Evolutionary conservation across 352 stramenopile species (phyloP).

Genomic region (Peronospora farinosa): DNA sequence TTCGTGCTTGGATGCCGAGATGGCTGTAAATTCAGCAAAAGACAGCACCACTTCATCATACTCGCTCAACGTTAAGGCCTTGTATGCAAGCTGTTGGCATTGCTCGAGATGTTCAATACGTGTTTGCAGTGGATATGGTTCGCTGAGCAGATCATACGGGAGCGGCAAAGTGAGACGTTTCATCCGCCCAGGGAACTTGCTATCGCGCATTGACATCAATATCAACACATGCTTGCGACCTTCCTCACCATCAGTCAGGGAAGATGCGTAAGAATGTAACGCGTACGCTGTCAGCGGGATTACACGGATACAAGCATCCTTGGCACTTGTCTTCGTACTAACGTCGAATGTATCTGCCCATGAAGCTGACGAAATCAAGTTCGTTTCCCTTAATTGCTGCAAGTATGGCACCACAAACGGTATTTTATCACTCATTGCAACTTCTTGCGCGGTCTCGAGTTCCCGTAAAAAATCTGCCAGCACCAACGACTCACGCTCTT

Average conservation of each 20-base stretch:
- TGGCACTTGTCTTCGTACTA: neutral
- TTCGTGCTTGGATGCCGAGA: slow-evolving; percentile 24
- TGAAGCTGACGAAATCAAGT: slow-evolving; percentile 24
- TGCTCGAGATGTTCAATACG: slow-evolving; percentile 43
- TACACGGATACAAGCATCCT: slow-evolving; percentile 32
- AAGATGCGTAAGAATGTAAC: slow-evolving; percentile 33
- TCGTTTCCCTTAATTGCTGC: slow-evolving; percentile 43
- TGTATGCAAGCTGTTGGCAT: slow-evolving; percentile 42
- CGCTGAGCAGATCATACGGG: slow-evolving; percentile 42
- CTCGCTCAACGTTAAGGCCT: slow-evolving; percentile 32
- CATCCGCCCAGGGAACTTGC: slow-evolving; percentile 71
- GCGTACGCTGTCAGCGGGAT: slow-evolving; percentile 40
- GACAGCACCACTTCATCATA: slow-evolving; percentile 45
- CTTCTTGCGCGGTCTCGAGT: slow-evolving; percentile 49
- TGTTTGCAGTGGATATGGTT: slow-evolving; percentile 51
- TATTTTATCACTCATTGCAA: slow-evolving; percentile 49
- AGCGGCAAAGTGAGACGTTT: slow-evolving; percentile 60
- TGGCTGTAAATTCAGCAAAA: slow-evolving; percentile 33
- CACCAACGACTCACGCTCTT: slow-evolving; percentile 54
- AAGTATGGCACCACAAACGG: slow-evolving; percentile 74
- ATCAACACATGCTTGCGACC: slow-evolving; percentile 25
- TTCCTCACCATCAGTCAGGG: slow-evolving; percentile 1
- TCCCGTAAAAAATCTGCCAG: slow-evolving; percentile 63
- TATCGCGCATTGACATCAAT: slow-evolving; percentile 68
- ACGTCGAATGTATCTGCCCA: slow-evolving; percentile 13